These are phyloP conservation scores for Penicillium atrosanguineum DNA, from an alignment of 495 filamentous ascomycete species.

Conservation along the genomic window DNA sequence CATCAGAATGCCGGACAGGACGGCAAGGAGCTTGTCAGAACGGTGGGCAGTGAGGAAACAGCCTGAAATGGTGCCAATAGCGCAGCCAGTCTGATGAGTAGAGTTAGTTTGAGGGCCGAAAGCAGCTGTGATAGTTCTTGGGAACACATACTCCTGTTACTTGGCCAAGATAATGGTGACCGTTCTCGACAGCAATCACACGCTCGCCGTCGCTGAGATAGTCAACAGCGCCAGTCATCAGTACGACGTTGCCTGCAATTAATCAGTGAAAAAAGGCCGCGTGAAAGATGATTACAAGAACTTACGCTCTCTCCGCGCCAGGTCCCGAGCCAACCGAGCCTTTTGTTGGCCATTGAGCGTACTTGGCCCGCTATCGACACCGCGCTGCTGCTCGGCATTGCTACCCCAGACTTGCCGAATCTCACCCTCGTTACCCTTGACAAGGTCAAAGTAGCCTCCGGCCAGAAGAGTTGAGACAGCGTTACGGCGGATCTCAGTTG, in stretches of 20 bases:
- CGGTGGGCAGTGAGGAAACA: conserved; percentile 62
- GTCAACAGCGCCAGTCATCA: conserved; percentile 81
- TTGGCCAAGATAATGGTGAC: conserved; percentile 70
- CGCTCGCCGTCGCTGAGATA: conserved; percentile 71
- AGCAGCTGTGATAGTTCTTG: not conserved
- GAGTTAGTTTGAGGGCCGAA: conserved; percentile 3
- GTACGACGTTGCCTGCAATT: conserved; percentile 60
- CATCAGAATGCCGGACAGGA: conserved; percentile 68
- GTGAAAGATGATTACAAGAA: not conserved
- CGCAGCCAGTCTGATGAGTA: conserved; percentile 65
- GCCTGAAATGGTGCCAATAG: conserved; percentile 77
- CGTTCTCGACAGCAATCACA: conserved; percentile 69
- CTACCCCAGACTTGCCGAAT: conserved; percentile 67
- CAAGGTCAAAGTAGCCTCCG: conserved; percentile 74
- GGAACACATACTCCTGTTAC: conserved; percentile 65
- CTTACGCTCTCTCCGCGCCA: conserved; percentile 62
- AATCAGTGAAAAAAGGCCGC: not conserved
- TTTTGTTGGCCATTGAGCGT: conserved; percentile 53
- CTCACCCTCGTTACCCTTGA: conserved; percentile 95
- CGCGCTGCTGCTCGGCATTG: conserved; percentile 63
- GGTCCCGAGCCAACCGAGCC: conserved; percentile 56
- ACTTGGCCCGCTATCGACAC: conserved; percentile 77
- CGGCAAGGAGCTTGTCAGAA: conserved; percentile 63
- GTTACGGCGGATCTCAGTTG: conserved; percentile 68
- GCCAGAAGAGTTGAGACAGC: conserved; percentile 71